These are phyloP conservation scores for Solanum corneliomulleri DNA, from an alignment of 257 asterid genomes.

Conservation along the genomic window DNA sequence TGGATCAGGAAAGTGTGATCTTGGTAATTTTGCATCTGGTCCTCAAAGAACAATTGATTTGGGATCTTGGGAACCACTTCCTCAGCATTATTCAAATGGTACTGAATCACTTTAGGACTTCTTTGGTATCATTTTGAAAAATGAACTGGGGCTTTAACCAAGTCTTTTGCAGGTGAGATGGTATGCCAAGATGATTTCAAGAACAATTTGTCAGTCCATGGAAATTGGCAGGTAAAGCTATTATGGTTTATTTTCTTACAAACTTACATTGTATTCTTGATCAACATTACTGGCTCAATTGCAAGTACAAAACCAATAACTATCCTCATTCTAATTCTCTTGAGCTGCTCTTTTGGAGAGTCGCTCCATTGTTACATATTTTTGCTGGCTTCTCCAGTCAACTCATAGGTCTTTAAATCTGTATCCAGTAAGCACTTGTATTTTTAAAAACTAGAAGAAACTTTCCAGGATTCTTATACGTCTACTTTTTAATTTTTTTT, in stretches of 20 bases:
- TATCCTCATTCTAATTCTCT: background rate
- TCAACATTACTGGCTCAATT: background rate
- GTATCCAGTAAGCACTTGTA: background rate
- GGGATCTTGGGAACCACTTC: constrained; percentile 49
- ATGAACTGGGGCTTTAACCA: background rate
- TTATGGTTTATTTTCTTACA: background rate
- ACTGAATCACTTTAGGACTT: background rate
- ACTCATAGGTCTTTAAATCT: background rate
- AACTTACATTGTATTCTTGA: background rate
- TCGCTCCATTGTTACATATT: background rate
- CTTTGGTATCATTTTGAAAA: background rate
- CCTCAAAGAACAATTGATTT: constrained; percentile 27
- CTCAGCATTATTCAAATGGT: constrained; percentile 41
- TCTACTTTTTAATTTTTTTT: background rate
- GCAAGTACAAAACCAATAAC: background rate
- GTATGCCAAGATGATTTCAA: constrained; percentile 33
- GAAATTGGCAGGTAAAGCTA: constrained; percentile 42
- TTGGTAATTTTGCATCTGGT: constrained; percentile 25
- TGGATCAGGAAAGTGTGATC: constrained; percentile 18
- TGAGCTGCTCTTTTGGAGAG: background rate
- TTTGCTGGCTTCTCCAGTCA: background rate
- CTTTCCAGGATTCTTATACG: background rate
- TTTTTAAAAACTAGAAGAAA: background rate
- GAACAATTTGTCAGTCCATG: constrained; percentile 28
- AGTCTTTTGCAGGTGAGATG: constrained; percentile 43